Percentiles rank a stretch among this genome's conserved stretches.
These are phyloP conservation scores for Fraxinus xanthoxyloides DNA, from an alignment of 305 asterid species.

Conservation along the genomic window DNA sequence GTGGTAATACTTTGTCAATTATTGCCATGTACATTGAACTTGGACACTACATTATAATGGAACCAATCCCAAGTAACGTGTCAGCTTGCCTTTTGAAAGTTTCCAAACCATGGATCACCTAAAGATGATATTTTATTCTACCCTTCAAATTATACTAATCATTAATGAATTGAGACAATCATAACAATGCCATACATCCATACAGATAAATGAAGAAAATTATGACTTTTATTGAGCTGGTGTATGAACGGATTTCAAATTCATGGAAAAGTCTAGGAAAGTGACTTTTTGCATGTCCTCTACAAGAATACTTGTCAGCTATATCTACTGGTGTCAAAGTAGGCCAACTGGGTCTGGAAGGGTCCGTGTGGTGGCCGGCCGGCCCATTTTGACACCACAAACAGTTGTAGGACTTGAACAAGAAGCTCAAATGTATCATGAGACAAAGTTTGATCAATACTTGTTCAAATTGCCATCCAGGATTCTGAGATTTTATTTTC, in stretches of 20 bases:
- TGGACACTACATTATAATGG: background rate
- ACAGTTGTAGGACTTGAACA: constrained; percentile 4
- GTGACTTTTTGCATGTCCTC: background rate
- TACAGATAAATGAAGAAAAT: background rate
- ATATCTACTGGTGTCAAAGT: background rate
- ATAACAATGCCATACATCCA: background rate
- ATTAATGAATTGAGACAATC: background rate
- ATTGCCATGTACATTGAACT: background rate
- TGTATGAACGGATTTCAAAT: background rate
- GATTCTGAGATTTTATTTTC: background rate
- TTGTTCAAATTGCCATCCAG: background rate
- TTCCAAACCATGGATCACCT: background rate
- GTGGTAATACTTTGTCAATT: background rate
- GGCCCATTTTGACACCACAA: background rate
- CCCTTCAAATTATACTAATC: background rate
- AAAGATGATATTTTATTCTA: background rate
- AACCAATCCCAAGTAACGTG: background rate
- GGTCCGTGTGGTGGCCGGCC: background rate
- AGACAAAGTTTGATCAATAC: background rate
- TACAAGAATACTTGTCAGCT: constrained; percentile 5
- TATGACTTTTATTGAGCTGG: background rate
- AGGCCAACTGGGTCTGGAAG: background rate
- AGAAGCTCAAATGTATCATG: background rate
- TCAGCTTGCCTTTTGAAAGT: background rate
- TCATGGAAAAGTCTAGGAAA: background rate